A percentile compares a stretch with the other conserved stretches of the same genome.
phyloP scores from a whole-genome alignment of 225 moss, liverwort and hornwort species.

The Pseudoscleropodium purum region DNA sequence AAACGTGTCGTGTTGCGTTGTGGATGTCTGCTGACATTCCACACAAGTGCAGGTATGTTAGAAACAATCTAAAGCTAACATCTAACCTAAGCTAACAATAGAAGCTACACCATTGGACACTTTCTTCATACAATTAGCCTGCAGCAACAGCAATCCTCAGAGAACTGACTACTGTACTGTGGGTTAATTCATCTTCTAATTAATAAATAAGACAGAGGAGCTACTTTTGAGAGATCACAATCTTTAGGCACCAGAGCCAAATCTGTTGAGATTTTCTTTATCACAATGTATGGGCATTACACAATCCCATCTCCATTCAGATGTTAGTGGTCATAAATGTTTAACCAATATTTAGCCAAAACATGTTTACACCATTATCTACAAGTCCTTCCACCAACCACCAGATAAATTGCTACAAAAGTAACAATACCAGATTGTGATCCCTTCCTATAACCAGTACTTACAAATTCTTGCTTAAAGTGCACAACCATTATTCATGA shows the following conservation, averaged over 20 bases:
- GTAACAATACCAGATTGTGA: neutral
- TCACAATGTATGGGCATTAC: neutral
- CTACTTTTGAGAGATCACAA: neutral
- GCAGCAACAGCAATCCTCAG: neutral
- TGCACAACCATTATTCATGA: neutral
- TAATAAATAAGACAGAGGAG: neutral
- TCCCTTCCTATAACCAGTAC: too few relatives aligned
- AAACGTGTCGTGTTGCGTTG: neutral
- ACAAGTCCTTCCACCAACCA: neutral
- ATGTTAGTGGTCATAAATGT: neutral
- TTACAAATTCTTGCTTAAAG: neutral
- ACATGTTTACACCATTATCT: neutral
- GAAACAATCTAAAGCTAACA: neutral
- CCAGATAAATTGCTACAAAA: neutral
- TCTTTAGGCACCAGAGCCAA: neutral
- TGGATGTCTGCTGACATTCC: neutral
- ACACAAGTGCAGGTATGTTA: neutral
- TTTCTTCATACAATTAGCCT: neutral
- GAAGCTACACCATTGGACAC: too few relatives aligned
- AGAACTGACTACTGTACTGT: neutral
- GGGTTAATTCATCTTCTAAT: neutral
- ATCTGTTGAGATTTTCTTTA: too few relatives aligned
- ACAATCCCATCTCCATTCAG: neutral
- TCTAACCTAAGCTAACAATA: neutral
- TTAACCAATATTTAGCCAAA: neutral